These are phyloP conservation scores for Capronia coronata DNA, from an alignment of 2,329 filamentous ascomycete genomes.

Conservation along the genomic window DNA sequence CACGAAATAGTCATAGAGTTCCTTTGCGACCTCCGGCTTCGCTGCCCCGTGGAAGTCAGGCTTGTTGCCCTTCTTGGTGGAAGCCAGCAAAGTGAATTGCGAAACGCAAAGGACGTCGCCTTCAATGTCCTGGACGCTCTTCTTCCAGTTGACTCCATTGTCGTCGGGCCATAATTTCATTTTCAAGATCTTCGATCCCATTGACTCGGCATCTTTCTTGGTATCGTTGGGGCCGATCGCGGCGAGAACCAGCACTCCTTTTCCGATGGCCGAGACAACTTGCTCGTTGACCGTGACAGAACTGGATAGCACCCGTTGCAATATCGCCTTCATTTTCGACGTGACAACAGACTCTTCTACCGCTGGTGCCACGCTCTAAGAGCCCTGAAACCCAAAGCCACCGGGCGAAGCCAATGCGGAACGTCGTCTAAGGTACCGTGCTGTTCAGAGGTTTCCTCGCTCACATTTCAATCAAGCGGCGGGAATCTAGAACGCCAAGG, in stretches of 20 bases:
- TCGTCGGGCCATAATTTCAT: slow-evolving; percentile 89
- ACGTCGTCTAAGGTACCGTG: neutral
- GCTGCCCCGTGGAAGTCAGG: slow-evolving; percentile 91
- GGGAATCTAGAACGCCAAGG: neutral
- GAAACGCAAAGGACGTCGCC: slow-evolving; percentile 97
- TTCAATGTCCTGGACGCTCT: slow-evolving; percentile 75
- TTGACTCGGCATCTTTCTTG: slow-evolving; percentile 73
- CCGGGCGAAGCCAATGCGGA: neutral
- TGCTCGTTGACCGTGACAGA: slow-evolving; percentile 92
- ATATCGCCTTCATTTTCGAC: slow-evolving; percentile 57
- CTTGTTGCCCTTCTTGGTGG: slow-evolving; percentile 91
- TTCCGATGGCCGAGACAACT: slow-evolving; percentile 82
- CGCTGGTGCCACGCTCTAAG: too few relatives aligned
- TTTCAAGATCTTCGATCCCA: slow-evolving; percentile 82
- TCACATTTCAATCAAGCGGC: too few relatives aligned
- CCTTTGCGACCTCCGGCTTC: slow-evolving; percentile 67
- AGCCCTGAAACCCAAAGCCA: neutral
- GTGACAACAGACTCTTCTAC: neutral
- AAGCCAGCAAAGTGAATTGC: slow-evolving; percentile 89
- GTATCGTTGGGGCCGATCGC: slow-evolving; percentile 88
- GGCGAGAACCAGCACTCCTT: slow-evolving; percentile 83
- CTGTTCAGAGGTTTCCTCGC: neutral
- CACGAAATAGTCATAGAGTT: slow-evolving; percentile 78
- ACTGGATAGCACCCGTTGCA: slow-evolving; percentile 89
- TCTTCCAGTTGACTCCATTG: slow-evolving; percentile 75